Evolutionary conservation across 2,329 filamentous ascomycete genomes (phyloP).

Genomic region (Ophiostoma montium): DNA sequence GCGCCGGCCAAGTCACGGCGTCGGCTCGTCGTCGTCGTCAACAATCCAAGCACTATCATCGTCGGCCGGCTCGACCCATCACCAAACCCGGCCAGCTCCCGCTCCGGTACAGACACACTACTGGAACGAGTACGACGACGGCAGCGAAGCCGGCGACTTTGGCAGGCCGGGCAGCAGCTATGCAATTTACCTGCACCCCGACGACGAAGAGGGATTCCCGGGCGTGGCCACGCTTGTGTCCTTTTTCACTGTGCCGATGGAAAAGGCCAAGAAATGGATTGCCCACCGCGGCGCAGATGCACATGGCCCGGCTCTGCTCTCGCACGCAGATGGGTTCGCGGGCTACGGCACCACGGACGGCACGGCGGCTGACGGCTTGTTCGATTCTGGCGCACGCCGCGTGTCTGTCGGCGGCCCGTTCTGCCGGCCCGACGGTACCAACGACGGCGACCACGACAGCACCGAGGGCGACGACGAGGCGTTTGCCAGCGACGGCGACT

Average conservation of each 20-base stretch:
- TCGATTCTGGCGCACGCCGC: not conserved
- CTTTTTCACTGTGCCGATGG: constrained; percentile 34
- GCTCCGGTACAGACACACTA: constrained; percentile 35
- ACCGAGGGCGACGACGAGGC: constrained; percentile 29
- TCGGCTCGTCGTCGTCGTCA: constrained; percentile 13
- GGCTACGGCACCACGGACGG: constrained; percentile 11
- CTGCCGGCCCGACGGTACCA: not conserved
- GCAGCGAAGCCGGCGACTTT: constrained; percentile 50
- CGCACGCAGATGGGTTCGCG: constrained; percentile 4
- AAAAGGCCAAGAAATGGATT: constrained; percentile 39
- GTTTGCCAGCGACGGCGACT: constrained; percentile 26
- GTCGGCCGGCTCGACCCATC: constrained; percentile 9
- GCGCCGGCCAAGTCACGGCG: constrained; percentile 6
- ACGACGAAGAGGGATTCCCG: constrained; percentile 45
- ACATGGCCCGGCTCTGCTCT: constrained; percentile 16
- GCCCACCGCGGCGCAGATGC: constrained; percentile 9
- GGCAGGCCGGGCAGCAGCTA: constrained; percentile 46
- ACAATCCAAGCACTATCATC: constrained; percentile 12
- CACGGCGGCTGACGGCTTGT: not conserved
- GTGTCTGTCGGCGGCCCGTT: not conserved
- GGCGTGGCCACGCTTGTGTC: constrained; percentile 46
- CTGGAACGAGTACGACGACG: constrained; percentile 81
- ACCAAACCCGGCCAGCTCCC: not conserved
- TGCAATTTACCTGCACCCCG: constrained; percentile 60
- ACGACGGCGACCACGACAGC: constrained; percentile 19